phyloP scores from a whole-genome alignment of 2,329 filamentous ascomycete genomes.

The Simplicillium aogashimaense region DNA sequence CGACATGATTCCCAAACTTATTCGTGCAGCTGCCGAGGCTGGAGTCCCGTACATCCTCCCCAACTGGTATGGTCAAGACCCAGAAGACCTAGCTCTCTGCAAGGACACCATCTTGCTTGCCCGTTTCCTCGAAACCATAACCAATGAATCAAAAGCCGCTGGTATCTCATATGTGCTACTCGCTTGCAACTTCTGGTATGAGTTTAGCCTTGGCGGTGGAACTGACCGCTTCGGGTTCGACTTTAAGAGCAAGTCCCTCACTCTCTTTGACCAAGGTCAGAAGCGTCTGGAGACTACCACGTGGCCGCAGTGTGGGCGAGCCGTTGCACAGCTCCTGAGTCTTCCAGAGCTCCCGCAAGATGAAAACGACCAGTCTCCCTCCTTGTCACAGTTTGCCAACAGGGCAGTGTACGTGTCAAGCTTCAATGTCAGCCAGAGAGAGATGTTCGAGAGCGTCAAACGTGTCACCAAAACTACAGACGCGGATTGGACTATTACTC shows the following conservation, averaged over 20 bases:
- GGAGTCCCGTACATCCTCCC: constrained; percentile 45
- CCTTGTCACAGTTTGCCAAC: constrained; percentile 31
- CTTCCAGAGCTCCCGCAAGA: constrained; percentile 31
- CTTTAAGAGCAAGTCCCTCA: constrained; percentile 26
- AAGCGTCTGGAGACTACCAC: constrained; percentile 44
- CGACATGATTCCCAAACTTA: constrained; percentile 37
- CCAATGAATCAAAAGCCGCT: constrained; percentile 27
- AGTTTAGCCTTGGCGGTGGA: constrained; percentile 33
- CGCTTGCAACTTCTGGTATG: constrained; percentile 45
- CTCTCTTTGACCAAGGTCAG: constrained; percentile 45
- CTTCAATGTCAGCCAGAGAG: constrained; percentile 48
- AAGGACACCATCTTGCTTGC: constrained; percentile 15
- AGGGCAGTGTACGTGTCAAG: constrained; percentile 38
- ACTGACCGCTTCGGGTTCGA: constrained; percentile 35
- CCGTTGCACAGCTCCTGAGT: constrained; percentile 37
- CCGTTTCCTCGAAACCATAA: constrained; percentile 9
- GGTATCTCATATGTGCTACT: constrained; percentile 34
- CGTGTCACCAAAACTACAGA: constrained; percentile 46
- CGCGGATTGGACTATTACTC: constrained; percentile 46
- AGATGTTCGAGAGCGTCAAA: constrained; percentile 51
- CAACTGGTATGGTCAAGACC: constrained; percentile 43
- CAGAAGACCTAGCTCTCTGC: constrained; percentile 25
- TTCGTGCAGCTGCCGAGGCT: constrained; percentile 44
- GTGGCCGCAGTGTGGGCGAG: constrained; percentile 42
- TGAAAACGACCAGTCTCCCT: constrained; percentile 16